Percentiles rank a stretch among this genome's conserved stretches.
Evolutionary conservation across 208 protist species (phyloP).

Genomic region (Zelonia costaricensis): DNA sequence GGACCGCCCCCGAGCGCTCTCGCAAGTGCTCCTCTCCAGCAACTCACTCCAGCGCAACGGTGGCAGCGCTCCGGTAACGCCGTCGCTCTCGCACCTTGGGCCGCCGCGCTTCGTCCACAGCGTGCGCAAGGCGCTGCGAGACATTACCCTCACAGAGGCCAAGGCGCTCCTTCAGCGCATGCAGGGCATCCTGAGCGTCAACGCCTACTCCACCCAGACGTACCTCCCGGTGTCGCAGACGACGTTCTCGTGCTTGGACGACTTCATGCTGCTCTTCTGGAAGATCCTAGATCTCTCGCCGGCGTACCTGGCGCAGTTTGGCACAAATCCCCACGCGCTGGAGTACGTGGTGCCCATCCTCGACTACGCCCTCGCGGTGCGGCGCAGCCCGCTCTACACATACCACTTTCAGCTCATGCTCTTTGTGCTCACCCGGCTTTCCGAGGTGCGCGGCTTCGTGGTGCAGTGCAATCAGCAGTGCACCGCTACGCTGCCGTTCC

Average conservation of each 20-base stretch:
- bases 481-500: constrained; percentile 53
- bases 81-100: constrained; percentile 5
- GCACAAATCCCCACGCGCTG: constrained; percentile 36
- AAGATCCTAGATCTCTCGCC: constrained; percentile 78
- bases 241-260: constrained; percentile 52
- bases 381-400: constrained; percentile 34
- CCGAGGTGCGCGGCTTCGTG: constrained; percentile 70
- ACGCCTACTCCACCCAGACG: constrained; percentile 61
- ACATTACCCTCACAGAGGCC: constrained; percentile 76
- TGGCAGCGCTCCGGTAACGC: not conserved
- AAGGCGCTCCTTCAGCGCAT: constrained; percentile 52
- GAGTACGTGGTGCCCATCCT: constrained; percentile 77
- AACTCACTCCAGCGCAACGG: constrained; percentile 5
- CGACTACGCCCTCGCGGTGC: constrained; percentile 72
- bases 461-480: constrained; percentile 75
- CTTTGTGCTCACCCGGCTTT: constrained; percentile 82
- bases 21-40: not conserved
- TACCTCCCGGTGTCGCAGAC: constrained; percentile 76
- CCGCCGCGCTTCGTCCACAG: constrained; percentile 55
- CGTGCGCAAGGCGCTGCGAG: constrained; percentile 55
- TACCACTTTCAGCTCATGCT: constrained; percentile 77
- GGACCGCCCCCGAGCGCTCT: not conserved
- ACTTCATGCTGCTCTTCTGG: constrained; percentile 89
- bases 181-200: constrained; percentile 53
- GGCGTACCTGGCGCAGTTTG: constrained; percentile 50